Evolutionary conservation across 225 moss, liverwort and hornwort species (phyloP).

Genomic region (Polytrichum formosum): DNA sequence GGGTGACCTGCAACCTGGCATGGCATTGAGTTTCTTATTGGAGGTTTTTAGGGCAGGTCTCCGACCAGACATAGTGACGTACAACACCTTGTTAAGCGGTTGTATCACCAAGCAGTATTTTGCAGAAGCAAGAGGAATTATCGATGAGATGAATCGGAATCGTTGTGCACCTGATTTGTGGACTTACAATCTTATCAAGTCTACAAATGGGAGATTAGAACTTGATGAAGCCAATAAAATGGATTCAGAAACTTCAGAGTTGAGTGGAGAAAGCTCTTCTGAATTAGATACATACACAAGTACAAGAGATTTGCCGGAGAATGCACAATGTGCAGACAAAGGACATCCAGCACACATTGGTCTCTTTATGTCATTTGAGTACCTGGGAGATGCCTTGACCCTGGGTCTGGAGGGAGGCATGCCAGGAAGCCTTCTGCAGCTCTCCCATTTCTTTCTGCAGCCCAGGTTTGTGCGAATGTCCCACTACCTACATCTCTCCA

Average conservation of each 20-base stretch:
- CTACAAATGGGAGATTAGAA: conserved; percentile 49
- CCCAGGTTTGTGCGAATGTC: conserved; percentile 26
- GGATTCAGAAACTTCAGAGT: not conserved
- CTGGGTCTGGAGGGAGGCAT: conserved; percentile 31
- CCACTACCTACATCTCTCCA: not conserved
- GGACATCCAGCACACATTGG: too few relatives aligned
- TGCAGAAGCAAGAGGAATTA: conserved; percentile 61
- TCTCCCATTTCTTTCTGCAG: conserved; percentile 26
- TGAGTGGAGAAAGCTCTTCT: not conserved
- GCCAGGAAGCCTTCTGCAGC: conserved; percentile 15
- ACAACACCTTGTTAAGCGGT: conserved; percentile 74
- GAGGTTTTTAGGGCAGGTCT: conserved; percentile 82
- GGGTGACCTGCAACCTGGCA: conserved; percentile 67
- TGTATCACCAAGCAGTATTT: conserved; percentile 67
- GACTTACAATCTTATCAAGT: conserved; percentile 60
- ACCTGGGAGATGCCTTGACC: not conserved
- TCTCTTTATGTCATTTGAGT: too few relatives aligned
- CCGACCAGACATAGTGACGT: conserved; percentile 78
- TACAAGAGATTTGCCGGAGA: too few relatives aligned
- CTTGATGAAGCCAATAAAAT: conserved; percentile 22
- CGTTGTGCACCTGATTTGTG: conserved; percentile 66
- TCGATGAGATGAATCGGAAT: conserved; percentile 75
- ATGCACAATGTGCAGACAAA: too few relatives aligned
- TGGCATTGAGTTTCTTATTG: conserved; percentile 65
- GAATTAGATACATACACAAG: too few relatives aligned